Conservation (phyloP, 2,329 filamentous ascomycete species). For the Fusarium annulatum region DNA sequence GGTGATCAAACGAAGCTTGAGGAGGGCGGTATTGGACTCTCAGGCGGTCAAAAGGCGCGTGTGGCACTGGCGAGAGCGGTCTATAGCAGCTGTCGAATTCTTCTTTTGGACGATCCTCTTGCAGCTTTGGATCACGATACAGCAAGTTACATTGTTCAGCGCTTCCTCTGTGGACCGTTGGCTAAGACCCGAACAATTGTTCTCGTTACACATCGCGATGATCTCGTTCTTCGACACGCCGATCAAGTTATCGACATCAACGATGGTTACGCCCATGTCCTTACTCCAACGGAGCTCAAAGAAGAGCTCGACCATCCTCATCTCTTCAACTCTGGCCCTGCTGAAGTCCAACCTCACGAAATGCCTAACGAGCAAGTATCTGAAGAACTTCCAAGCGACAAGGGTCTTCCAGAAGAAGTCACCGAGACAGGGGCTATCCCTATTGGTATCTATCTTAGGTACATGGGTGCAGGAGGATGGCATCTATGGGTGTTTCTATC, state of each 20-base stretch:
- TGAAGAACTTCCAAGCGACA: constrained; percentile 30
- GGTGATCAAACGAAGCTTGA: constrained; percentile 70
- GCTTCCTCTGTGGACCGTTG: constrained; percentile 68
- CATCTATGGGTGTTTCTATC: constrained; percentile 78
- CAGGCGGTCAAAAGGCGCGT: constrained; percentile 71
- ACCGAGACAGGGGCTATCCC: constrained; percentile 75
- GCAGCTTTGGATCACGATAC: constrained; percentile 73
- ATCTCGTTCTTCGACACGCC: constrained; percentile 78
- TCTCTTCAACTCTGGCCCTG: constrained; percentile 39
- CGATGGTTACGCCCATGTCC: constrained; percentile 66
- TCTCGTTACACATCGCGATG: constrained; percentile 84
- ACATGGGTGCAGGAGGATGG: constrained; percentile 83
- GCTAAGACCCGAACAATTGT: constrained; percentile 75
- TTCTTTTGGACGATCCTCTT: constrained; percentile 72
- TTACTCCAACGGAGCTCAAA: constrained; percentile 59
- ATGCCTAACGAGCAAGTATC: constrained; percentile 49
- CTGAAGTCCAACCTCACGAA: constrained; percentile 36
- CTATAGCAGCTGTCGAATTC: constrained; percentile 66
- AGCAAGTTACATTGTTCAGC: constrained; percentile 70
- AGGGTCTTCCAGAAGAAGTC: constrained; percentile 49
- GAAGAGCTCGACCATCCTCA: constrained; percentile 54
- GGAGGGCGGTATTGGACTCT: constrained; percentile 71
- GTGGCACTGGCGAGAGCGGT: constrained; percentile 72
- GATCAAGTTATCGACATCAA: constrained; percentile 78
- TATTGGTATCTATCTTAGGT: constrained; percentile 82